Evolutionary conservation across 2,329 filamentous ascomycete genomes (phyloP), one percentile per base, ranked within the genome.

Genomic region (Clarireedia homoeocarpa): DNA sequence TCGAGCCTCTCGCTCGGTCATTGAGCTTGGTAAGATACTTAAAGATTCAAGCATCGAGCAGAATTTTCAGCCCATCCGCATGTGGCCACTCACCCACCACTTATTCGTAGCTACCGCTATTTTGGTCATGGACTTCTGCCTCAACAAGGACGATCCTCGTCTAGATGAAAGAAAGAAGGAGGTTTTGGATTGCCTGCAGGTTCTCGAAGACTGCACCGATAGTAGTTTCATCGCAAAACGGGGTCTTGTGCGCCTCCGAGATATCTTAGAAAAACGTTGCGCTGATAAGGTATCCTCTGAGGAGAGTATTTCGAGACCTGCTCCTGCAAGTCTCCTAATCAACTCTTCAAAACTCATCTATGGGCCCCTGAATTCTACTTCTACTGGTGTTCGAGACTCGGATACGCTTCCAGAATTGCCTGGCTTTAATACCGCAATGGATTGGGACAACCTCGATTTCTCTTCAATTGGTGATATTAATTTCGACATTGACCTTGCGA

Each of bases 71-170:
- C 46, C 63, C 27, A 53, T 60, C 15, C 63, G 68, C 4, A 65
- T 69, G 2, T 68, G 67, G 38, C 61, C 66, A 17, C 44, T 72
- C 10, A 62, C 70, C 26, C 67, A 68, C 40, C 63, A 65, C 45
- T 60, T 73, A 0, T 73, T 71, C 56, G 68, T 74, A 58, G 70
- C 71, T 1, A 69, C 67, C 7, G 67, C 72, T 14, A 69, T 72
- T 1, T 63, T 73, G 1, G 62, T 73, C 6, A 69, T 74, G 62
- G 71, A 73, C 39, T 63, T 70, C 20, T 72, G 70, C 47, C 65
- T 70, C 42, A 66, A 69, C 39, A 66, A 63, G 17, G 60, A 60
- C 2, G 62, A 66, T 7, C 60, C 67, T 7, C 60, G 70, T 9
- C 64, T 67, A 14, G 62, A 63, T 34, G 64, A 65, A 45, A 58